phyloP scores from a whole-genome alignment of 2,329 filamentous ascomycete species.

The Cercospora zeae-maydis region DNA sequence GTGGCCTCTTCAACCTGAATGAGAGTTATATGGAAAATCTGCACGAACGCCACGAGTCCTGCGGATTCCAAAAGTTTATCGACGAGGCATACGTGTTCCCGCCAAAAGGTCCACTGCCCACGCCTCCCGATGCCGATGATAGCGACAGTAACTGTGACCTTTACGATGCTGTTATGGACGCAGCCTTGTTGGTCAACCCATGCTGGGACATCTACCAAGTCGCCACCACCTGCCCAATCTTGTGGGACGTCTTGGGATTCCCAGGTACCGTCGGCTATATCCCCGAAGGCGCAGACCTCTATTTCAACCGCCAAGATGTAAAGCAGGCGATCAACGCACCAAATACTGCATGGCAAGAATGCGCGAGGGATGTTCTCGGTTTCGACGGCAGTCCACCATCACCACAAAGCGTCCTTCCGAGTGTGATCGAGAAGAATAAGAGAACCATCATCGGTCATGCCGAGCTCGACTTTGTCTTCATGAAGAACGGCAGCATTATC shows the following conservation, averaged over 20 bases:
- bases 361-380: constrained; percentile 48
- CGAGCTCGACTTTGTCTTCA: constrained; percentile 63
- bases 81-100: constrained; percentile 65
- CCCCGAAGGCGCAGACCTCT: constrained; percentile 57
- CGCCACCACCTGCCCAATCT: constrained; percentile 65
- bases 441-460: constrained; percentile 74
- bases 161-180: constrained; percentile 51
- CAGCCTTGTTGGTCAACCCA: constrained; percentile 60
- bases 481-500: constrained; percentile 66
- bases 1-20: constrained; percentile 61
- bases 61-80: constrained; percentile 61
- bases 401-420: constrained; percentile 58
- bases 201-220: constrained; percentile 79
- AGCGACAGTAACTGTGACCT: constrained; percentile 50
- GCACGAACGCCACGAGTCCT: constrained; percentile 49
- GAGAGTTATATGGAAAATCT: constrained; percentile 54
- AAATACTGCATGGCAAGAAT: constrained; percentile 65
- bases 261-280: constrained; percentile 63
- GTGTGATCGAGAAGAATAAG: constrained; percentile 68
- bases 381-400: constrained; percentile 55
- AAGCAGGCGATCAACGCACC: constrained; percentile 40
- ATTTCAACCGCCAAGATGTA: constrained; percentile 40
- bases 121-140: constrained; percentile 45
- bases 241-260: constrained; percentile 67
- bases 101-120: constrained; percentile 58